Conservation (phyloP, 1,284 basidiomycete species). For the Puccinia horiana region DNA sequence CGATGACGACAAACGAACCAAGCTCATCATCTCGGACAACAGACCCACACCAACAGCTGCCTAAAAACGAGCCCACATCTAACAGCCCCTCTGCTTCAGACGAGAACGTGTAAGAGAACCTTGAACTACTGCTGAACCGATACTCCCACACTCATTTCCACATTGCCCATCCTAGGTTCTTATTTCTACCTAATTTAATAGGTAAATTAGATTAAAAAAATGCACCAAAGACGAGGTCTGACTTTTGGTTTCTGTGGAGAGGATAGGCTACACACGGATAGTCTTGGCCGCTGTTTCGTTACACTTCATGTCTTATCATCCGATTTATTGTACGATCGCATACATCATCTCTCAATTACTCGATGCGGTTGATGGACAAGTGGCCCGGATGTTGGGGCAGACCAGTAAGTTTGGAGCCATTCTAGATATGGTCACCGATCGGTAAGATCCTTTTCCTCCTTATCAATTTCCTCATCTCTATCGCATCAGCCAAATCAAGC, state of each 20-base stretch:
- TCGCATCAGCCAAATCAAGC: too few species aligned
- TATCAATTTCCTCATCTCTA: neutral
- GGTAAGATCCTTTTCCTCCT: conserved; percentile 63
- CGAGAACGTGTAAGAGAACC: conserved; percentile 18
- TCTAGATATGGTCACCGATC: conserved; percentile 99
- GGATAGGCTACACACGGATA: conserved; percentile 81
- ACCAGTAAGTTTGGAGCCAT: conserved; percentile 96
- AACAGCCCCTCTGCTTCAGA: neutral
- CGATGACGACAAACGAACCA: neutral
- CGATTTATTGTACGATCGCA: conserved; percentile 84
- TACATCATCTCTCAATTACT: conserved; percentile 91
- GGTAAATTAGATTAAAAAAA: conserved; percentile 64
- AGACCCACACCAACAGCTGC: neutral
- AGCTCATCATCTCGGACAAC: neutral
- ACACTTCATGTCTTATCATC: conserved; percentile 91
- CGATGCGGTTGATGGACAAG: conserved; percentile 93
- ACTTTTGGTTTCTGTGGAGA: conserved; percentile 6
- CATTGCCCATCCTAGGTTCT: conserved; percentile 62
- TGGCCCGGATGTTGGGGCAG: conserved; percentile 84
- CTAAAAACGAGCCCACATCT: too few species aligned
- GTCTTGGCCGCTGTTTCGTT: conserved; percentile 86
- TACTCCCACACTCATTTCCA: neutral
- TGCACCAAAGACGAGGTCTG: neutral
- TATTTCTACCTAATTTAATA: conserved; percentile 96
- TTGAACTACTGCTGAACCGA: too few species aligned